These are phyloP conservation scores for Orbilia brochopaga DNA, from an alignment of 2,329 filamentous ascomycete species.

Conservation along the genomic window DNA sequence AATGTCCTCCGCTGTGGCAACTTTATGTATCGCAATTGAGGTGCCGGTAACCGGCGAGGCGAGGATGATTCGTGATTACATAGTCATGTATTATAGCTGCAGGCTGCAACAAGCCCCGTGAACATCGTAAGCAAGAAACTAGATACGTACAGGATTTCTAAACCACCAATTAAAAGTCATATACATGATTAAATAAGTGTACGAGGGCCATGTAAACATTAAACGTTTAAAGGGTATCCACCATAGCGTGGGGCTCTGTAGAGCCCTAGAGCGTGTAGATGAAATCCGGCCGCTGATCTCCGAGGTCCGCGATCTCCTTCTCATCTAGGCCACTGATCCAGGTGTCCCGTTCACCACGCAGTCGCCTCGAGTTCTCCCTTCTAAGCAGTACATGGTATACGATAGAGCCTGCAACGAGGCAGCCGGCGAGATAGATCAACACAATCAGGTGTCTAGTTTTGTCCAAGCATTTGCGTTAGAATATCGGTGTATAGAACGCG, in stretches of 20 bases:
- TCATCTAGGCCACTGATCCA: constrained; percentile 69
- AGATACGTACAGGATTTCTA: not conserved
- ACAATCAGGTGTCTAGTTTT: constrained; percentile 71
- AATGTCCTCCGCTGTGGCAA: too few species aligned
- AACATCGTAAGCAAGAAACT: not conserved
- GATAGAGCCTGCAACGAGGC: constrained; percentile 72
- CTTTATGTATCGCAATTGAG: too few species aligned
- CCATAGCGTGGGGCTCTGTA: too few species aligned
- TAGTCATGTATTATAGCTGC: too few species aligned
- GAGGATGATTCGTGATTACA: too few species aligned
- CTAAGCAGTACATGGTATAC: constrained; percentile 68
- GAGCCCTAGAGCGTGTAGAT: constrained; percentile 49
- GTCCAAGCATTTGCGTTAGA: not conserved
- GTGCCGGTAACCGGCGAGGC: too few species aligned
- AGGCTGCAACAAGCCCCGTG: too few species aligned
- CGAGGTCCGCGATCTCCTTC: constrained; percentile 69
- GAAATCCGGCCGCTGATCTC: constrained; percentile 56
- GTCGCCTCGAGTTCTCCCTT: constrained; percentile 72
- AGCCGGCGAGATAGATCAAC: constrained; percentile 73
- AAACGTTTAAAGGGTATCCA: too few species aligned
- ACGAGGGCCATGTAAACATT: not conserved
- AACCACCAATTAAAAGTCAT: not conserved
- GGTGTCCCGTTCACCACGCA: constrained; percentile 68
- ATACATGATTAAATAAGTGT: not conserved
- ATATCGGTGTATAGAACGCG: not conserved